Base-by-base conservation (phyloP, 192 early-diverging fungal species). In the Mortierella antarctica region DNA sequence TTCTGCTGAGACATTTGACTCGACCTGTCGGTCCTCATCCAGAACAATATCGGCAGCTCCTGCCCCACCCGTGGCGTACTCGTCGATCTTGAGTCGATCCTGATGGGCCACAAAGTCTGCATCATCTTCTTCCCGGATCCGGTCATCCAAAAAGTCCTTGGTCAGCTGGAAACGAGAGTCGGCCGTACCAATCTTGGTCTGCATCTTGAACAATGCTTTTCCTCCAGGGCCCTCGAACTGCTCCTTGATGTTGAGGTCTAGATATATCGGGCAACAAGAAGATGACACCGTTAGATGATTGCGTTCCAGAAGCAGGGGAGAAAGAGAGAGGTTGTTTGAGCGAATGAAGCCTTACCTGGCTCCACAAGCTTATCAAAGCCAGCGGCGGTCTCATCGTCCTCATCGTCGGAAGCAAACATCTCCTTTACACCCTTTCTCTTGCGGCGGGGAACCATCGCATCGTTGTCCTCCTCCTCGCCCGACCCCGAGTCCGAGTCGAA, bases 351-450 rank as follows among this genome's bases (percentile, higher is more conserved):
- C 54, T 63, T 71, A 82, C 70, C 63, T 72, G 59, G 41, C 17
- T 71, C 70, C 13, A 41, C 60, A 51, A 63, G 46, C 23, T 56
- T 64, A n/a, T 39, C 65, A 20, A 62, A 39, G 15, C 58, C 47
- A n/a, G 42, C 39, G n/a, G 56, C 46, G 14, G 61, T 62, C 2
- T 83, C 81, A 4, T 68, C 68, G 14, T 83, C 81, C 10, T 77
- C 74, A 40, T 85, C 85, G 20, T 88, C 86, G 7, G 86, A 88
- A 42, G 75, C 85, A 73, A 88, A 88, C 85, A 88, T 87, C 65
- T 84, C 83, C 65, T 87, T 87, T 13, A 56, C 55, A n/a, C 65
- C 78, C 52, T 59, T 65, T 42, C 70, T 66, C 39, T 80, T 83
- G 11, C 20, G 4, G 8, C 18, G 10, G n/a, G 54, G 15, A 48